These are phyloP conservation scores for Sporothrix mexicana DNA, from an alignment of 2,329 filamentous ascomycete genomes.

Conservation along the genomic window DNA sequence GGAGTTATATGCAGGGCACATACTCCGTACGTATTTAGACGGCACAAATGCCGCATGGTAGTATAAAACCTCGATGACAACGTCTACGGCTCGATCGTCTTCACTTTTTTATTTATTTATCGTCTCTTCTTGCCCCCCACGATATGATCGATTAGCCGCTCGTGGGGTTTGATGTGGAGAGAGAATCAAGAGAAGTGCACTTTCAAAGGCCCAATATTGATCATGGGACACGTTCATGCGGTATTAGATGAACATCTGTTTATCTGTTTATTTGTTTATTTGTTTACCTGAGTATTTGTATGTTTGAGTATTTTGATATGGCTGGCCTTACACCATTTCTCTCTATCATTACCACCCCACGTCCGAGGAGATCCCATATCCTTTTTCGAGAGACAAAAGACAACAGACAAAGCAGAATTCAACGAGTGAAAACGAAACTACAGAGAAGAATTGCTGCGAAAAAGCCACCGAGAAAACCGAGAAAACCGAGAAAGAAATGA, in stretches of 20 bases:
- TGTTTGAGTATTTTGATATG: not conserved
- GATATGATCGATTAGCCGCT: not conserved
- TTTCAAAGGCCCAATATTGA: not conserved
- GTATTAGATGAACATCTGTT: not conserved
- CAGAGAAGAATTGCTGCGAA: not conserved
- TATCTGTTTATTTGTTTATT: not conserved
- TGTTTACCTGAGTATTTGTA: no score
- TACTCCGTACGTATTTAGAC: not conserved
- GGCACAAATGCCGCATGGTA: conserved; percentile 2
- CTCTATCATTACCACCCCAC: conserved; percentile 18
- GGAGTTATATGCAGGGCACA: conserved; percentile 1
- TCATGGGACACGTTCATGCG: not conserved
- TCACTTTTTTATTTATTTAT: no score
- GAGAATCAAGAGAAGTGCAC: not conserved
- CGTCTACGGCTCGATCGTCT: not conserved
- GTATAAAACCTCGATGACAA: not conserved
- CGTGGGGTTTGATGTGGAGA: not conserved
- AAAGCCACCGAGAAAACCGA: not conserved
- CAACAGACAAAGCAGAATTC: not conserved
- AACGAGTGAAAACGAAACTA: not conserved
- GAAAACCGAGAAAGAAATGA: not conserved
- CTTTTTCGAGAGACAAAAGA: not conserved
- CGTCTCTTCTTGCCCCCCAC: not conserved
- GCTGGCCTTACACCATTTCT: not conserved
- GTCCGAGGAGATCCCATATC: not conserved